A percentile compares a stretch with the other conserved stretches of the same genome.
phyloP scores from a whole-genome alignment of 73 alveolate genomes.

The Urostyla sp. region DNA sequence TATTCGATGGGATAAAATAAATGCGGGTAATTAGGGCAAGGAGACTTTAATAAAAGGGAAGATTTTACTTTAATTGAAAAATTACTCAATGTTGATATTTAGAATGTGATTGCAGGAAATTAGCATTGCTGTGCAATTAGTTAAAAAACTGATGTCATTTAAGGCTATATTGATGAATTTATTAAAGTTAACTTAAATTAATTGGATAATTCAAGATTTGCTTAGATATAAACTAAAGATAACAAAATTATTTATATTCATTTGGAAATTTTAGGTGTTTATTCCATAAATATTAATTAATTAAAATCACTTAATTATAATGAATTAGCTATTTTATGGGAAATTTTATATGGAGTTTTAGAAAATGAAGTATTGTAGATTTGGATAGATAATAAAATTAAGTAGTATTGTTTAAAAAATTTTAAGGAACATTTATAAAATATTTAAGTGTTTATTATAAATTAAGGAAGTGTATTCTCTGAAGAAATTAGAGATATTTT shows the following conservation, averaged over 20 bases:
- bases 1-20: conserved; percentile 46
- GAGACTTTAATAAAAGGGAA: conserved; percentile 26
- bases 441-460: background rate
- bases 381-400: background rate
- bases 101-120: conserved; percentile 37
- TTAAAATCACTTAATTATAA: too few species aligned
- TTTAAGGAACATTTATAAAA: background rate
- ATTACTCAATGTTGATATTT: conserved; percentile 8
- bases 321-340: background rate
- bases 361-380: background rate
- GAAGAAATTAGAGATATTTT: background rate
- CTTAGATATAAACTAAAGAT: background rate
- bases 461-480: background rate
- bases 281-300: background rate
- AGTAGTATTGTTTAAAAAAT: background rate
- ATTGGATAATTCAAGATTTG: background rate
- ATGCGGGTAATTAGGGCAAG: conserved; percentile 39
- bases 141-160: background rate
- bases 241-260: background rate
- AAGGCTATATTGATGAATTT: background rate
- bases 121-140: conserved; percentile 41
- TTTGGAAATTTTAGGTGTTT: background rate
- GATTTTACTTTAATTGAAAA: conserved; percentile 24
- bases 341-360: conserved; percentile 25
- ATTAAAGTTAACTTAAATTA: background rate